Conservation (phyloP, 805 yeast genomes). For the Nakazawaea laoshanensis region DNA sequence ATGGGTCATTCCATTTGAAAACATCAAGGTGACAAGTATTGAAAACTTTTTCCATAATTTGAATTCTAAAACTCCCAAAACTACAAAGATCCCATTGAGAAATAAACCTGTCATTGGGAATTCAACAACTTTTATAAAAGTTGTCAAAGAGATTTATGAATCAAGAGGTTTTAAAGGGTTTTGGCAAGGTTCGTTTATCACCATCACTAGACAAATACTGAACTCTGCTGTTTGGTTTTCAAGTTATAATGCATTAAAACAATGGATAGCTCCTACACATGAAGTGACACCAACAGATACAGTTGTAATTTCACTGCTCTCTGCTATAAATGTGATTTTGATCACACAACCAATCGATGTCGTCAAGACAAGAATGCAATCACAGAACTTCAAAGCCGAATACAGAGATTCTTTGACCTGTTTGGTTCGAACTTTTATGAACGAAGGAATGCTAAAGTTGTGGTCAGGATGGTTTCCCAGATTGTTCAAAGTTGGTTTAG, state of each 20-base stretch:
- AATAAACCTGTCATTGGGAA: too few species aligned
- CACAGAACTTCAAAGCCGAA: constrained; percentile 50
- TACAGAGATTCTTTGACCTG: constrained; percentile 58
- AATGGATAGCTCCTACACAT: constrained; percentile 49
- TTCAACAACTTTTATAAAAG: constrained; percentile 40
- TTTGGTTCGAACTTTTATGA: constrained; percentile 37
- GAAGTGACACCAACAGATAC: constrained; percentile 28
- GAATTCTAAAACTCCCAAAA: constrained; percentile 1
- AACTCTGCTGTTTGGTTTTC: constrained; percentile 81
- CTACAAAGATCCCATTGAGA: constrained; percentile 4
- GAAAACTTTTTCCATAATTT: constrained; percentile 51
- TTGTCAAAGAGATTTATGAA: constrained; percentile 57
- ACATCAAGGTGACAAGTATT: constrained; percentile 71
- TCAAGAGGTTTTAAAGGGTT: constrained; percentile 74
- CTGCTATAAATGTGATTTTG: constrained; percentile 67
- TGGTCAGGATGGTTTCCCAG: constrained; percentile 63
- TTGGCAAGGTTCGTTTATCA: constrained; percentile 76
- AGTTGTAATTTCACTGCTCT: constrained; percentile 43
- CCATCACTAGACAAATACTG: constrained; percentile 69
- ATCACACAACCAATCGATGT: constrained; percentile 87
- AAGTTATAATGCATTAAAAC: constrained; percentile 71
- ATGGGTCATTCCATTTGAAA: constrained; percentile 87
- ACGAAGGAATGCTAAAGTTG: constrained; percentile 35
- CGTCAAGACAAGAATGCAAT: constrained; percentile 79
- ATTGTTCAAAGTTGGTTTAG: constrained; percentile 57